A percentile compares a stretch with the other conserved stretches of the same genome.
phyloP scores from a whole-genome alignment of 1,284 basidiomycete species.

The Taiwanofungus camphoratus region DNA sequence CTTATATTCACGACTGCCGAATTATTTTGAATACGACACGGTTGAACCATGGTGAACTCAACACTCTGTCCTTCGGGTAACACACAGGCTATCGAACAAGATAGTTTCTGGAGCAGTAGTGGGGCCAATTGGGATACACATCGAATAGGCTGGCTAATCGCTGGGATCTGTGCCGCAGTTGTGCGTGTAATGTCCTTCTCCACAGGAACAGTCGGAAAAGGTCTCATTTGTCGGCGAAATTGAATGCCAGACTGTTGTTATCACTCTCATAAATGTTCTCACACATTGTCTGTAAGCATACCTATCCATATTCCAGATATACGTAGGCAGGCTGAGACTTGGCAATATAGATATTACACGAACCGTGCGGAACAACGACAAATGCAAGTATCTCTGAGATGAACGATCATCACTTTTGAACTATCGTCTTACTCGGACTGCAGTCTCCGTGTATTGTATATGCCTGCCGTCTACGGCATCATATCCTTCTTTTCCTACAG shows the following conservation, averaged over 20 bases:
- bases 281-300: slow-evolving; percentile 53
- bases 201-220: background rate
- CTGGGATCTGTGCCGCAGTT: slow-evolving; percentile 54
- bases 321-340: background rate
- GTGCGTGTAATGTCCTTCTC: slow-evolving; percentile 44
- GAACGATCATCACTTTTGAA: background rate
- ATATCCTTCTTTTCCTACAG: slow-evolving; percentile 87
- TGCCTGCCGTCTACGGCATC: slow-evolving; percentile 79
- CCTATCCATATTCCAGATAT: too few species aligned
- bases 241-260: slow-evolving; percentile 47
- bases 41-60: slow-evolving; percentile 18
- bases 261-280: slow-evolving; percentile 49
- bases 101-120: slow-evolving; percentile 50
- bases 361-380: slow-evolving; percentile 68
- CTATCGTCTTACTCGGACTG: slow-evolving; percentile 3
- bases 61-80: slow-evolving; percentile 51
- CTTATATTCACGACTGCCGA: too few species aligned
- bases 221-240: background rate
- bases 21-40: too few species aligned
- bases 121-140: slow-evolving; percentile 56
- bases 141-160: slow-evolving; percentile 69
- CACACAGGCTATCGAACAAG: slow-evolving; percentile 45
- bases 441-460: slow-evolving; percentile 71
- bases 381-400: slow-evolving; percentile 42
- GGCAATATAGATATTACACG: slow-evolving; percentile 50